Conservation (phyloP, 2,329 filamentous ascomycete species). For the Colletotrichum nymphaeae region DNA sequence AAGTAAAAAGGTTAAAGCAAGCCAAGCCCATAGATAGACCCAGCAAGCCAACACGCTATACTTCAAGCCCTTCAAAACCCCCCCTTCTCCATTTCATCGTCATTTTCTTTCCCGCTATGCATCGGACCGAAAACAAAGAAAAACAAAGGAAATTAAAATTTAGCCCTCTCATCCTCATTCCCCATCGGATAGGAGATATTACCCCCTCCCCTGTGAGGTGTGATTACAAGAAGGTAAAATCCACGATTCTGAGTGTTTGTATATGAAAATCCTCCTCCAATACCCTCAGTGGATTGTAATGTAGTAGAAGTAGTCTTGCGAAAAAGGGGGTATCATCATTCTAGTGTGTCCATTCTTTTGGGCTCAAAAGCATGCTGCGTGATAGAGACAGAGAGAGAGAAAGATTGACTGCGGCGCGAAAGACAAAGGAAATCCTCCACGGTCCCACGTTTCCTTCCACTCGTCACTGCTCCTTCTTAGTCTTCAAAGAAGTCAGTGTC, state of each 20-base stretch:
- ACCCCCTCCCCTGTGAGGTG: background rate
- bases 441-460: constrained; percentile 8
- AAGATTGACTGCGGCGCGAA: constrained; percentile 27
- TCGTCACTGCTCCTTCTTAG: constrained; percentile 47
- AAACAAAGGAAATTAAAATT: constrained; percentile 31
- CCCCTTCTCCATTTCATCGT: constrained; percentile 20
- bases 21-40: constrained; percentile 14
- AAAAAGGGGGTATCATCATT: constrained; percentile 55
- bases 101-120: constrained; percentile 21
- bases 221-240: background rate
- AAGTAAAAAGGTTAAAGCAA: background rate
- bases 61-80: background rate
- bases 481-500: constrained; percentile 70
- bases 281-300: constrained; percentile 4
- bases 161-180: background rate
- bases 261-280: constrained; percentile 8
- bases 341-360: constrained; percentile 34
- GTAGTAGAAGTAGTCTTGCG: constrained; percentile 21
- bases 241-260: constrained; percentile 17
- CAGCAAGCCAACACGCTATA: background rate
- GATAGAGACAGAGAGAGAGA: constrained; percentile 25
- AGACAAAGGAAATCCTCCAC: constrained; percentile 33
- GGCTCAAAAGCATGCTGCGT: constrained; percentile 30
- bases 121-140: background rate
- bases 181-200: background rate